Evolutionary conservation across 148 eudicot species (phyloP).

Genomic region (Cornus suecica): DNA sequence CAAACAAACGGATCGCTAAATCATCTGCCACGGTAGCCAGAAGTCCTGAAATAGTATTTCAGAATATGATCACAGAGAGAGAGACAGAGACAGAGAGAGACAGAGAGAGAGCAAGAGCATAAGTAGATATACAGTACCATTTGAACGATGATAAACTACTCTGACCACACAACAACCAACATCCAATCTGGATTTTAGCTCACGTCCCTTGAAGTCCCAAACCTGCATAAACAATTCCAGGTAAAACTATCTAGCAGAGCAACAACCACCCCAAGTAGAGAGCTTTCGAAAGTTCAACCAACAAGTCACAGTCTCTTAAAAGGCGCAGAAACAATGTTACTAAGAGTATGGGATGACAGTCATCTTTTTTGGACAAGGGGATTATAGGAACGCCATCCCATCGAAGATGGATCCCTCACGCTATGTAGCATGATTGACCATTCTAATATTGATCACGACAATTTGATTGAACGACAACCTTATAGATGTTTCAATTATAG

Average conservation of each 20-base stretch:
- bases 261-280: neutral
- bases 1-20: slow-evolving; percentile 80
- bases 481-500: no score
- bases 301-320: neutral
- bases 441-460: no score
- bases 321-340: no score
- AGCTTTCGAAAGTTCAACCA: neutral
- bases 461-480: no score
- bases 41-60: slow-evolving; percentile 48
- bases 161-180: slow-evolving; percentile 70
- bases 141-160: slow-evolving; percentile 75
- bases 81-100: neutral
- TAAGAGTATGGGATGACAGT: no score
- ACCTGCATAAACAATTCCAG: slow-evolving; percentile 37
- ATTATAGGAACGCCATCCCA: no score
- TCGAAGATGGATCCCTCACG: no score
- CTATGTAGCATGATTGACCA: no score
- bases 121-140: slow-evolving; percentile 40
- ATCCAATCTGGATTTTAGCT: slow-evolving; percentile 68
- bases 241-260: neutral
- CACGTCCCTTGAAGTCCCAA: slow-evolving; percentile 87
- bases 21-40: slow-evolving; percentile 92
- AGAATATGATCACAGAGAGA: neutral
- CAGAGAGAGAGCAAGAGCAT: neutral
- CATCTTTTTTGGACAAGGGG: no score